A percentile compares a stretch with the other conserved stretches of the same genome.
These are phyloP conservation scores for Amborella trichopoda DNA, from an alignment of 164 flowering plant species.

Conservation along the genomic window DNA sequence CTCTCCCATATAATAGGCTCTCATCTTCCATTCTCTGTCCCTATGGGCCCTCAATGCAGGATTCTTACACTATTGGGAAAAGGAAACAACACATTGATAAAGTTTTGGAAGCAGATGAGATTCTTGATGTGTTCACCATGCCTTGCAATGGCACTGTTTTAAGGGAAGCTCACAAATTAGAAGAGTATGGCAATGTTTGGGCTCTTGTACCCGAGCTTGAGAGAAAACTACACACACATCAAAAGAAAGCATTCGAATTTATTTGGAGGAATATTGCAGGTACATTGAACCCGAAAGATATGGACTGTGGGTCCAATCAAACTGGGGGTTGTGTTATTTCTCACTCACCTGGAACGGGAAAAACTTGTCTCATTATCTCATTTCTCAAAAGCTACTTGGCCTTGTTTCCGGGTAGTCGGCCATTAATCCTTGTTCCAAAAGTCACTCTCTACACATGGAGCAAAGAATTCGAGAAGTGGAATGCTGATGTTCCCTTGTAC, in stretches of 20 bases:
- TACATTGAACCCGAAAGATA: slow-evolving; percentile 43
- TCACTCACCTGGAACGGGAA: slow-evolving; percentile 95
- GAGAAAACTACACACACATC: slow-evolving; percentile 55
- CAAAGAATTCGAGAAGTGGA: slow-evolving; percentile 86
- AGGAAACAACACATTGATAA: not conserved
- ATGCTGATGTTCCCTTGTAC: slow-evolving; percentile 64
- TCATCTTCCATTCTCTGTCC: not conserved
- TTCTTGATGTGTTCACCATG: too few species aligned
- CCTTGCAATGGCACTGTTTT: slow-evolving; percentile 7
- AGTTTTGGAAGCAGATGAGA: not conserved
- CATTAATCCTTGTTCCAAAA: slow-evolving; percentile 87
- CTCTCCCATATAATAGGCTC: not conserved
- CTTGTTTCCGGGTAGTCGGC: slow-evolving; percentile 67
- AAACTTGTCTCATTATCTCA: slow-evolving; percentile 72
- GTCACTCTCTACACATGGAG: slow-evolving; percentile 83
- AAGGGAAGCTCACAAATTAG: slow-evolving; percentile 12
- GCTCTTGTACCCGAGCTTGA: slow-evolving; percentile 58
- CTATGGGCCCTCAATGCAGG: not conserved
- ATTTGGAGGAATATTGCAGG: slow-evolving; percentile 86
- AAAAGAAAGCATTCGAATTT: slow-evolving; percentile 82
- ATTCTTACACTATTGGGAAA: not conserved
- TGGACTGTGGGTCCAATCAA: slow-evolving; percentile 27
- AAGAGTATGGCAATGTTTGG: slow-evolving; percentile 58
- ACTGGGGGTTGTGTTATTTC: slow-evolving; percentile 89
- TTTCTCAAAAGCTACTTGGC: slow-evolving; percentile 83